A percentile compares a stretch with the other conserved stretches of the same genome.
Conservation (phyloP, 2,329 filamentous ascomycete species). For the Emmonsiellopsis sp. region DNA sequence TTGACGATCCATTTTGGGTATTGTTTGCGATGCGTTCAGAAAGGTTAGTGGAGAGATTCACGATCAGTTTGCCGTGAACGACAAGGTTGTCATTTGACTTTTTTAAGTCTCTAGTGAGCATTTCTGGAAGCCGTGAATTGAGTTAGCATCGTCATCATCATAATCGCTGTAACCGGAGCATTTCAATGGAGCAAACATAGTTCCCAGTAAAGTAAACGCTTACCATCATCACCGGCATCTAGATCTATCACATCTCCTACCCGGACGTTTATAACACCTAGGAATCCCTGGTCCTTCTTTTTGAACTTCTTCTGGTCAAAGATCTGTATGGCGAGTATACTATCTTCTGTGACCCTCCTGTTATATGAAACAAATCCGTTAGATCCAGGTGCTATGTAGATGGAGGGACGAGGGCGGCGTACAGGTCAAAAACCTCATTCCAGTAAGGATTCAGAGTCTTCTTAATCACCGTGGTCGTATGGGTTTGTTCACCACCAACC, state of each 20-base stretch:
- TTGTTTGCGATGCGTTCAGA: conserved; percentile 53
- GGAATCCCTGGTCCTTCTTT: conserved; percentile 99
- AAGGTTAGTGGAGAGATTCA: conserved; percentile 91
- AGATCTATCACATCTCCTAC: conserved; percentile 92
- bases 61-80: conserved; percentile 93
- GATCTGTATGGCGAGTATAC: conserved; percentile 93
- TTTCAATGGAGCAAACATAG: too few relatives aligned
- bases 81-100: conserved; percentile 98
- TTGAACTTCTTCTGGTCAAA: conserved; percentile 99
- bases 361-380: conserved; percentile 1
- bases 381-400: not conserved
- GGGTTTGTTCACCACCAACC: conserved; percentile 94
- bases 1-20: conserved; percentile 30
- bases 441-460: conserved; percentile 98
- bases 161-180: not conserved
- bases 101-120: conserved; percentile 94
- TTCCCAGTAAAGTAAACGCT: not conserved
- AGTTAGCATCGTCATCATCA: not conserved
- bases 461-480: conserved; percentile 95
- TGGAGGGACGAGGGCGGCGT: conserved; percentile 29
- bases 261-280: conserved; percentile 94
- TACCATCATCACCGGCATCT: conserved; percentile 75
- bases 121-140: conserved; percentile 48
- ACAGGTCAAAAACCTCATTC: conserved; percentile 99
- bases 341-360: conserved; percentile 86